Percentiles rank a stretch among this genome's conserved stretches.
These are phyloP conservation scores for Pythium monospermum DNA, from an alignment of 352 stramenopile species.

Conservation along the genomic window DNA sequence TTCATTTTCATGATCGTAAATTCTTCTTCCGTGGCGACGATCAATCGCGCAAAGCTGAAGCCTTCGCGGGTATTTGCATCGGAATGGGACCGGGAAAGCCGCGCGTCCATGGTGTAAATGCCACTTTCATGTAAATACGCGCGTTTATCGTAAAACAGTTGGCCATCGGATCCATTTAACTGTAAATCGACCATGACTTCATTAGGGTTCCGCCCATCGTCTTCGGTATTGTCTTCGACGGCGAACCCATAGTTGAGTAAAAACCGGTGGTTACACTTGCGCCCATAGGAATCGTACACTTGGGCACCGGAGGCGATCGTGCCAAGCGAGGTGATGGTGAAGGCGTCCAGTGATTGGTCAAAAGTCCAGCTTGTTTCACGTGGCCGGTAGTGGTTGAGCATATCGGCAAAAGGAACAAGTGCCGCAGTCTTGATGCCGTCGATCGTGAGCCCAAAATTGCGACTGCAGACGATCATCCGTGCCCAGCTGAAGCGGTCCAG, in stretches of 20 bases:
- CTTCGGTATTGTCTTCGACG: conserved; percentile 97
- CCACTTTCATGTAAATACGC: conserved; percentile 83
- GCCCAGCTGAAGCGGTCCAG: conserved; percentile 98
- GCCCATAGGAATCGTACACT: conserved; percentile 99
- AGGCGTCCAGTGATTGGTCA: conserved; percentile 75
- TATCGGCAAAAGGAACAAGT: conserved; percentile 98
- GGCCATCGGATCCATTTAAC: conserved; percentile 46
- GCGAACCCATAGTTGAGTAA: conserved; percentile 99
- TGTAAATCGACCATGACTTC: conserved; percentile 92
- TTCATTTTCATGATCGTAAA: conserved; percentile 81
- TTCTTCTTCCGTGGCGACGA: conserved; percentile 79
- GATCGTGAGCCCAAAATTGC: conserved; percentile 98
- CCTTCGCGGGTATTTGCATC: conserved; percentile 83
- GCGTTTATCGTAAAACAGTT: conserved; percentile 82
- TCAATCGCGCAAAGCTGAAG: conserved; percentile 81
- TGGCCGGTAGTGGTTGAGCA: conserved; percentile 99
- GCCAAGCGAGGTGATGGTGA: conserved; percentile 87
- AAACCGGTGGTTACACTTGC: conserved; percentile 99
- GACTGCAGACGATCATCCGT: conserved; percentile 97
- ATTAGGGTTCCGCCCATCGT: conserved; percentile 98
- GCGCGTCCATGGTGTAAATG: conserved; percentile 85
- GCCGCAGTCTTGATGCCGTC: conserved; percentile 96
- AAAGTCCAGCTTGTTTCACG: conserved; percentile 95
- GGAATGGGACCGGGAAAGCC: conserved; percentile 79
- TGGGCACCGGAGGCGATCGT: conserved; percentile 83